Evolutionary conservation across 805 yeast genomes (phyloP), one percentile per base, ranked within the genome.

Genomic region (Peterozyma toletana): DNA sequence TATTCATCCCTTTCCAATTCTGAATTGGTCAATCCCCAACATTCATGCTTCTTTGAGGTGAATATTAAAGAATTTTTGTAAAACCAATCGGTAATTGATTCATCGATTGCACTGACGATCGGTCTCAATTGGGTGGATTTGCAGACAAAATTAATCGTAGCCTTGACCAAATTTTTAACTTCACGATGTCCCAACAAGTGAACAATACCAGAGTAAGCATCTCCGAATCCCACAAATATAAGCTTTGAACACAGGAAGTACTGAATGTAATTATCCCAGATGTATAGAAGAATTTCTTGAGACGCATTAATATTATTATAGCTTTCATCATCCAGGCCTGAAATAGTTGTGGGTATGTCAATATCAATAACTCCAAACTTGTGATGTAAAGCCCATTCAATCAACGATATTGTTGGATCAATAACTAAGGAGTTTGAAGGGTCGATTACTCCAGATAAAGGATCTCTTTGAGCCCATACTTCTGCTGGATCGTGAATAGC

Each of bases 181-280:
- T 77, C 80, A 46, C 97, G 72, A 57, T 91, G 96, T 4, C 96
- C 96, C 44, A 85, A 76, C 18, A 91, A 67, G 62, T 90, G 93
- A 1, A 91, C 90, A 38, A 90, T 75, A 2, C 96, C 87, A 37
- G 86, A 82, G 55, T 86, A 85, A 0, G 96, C 80, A 45, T 88
- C 95, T 35, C 99, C 99, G 50, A 84, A 75, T 7, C 97, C 97
- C 34, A 90, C 73, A 57, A 91, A 80, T 1, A 86, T 81, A 30
- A 93, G 59, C 50, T 85, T 86, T 38, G 77, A 67, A 37, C 86
- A 77, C 42, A 76, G 75, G 52, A 89, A 86, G 57, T 83, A 86
- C 48, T 83, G 80, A 42, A 93, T 65, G 56, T 86, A 88, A 58
- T 89, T 86, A 59, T 91, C 98, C 96, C 98, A 93, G 14, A 93